phyloP scores from a whole-genome alignment of 2,329 filamentous ascomycete species.

The Calonectria naviculata region DNA sequence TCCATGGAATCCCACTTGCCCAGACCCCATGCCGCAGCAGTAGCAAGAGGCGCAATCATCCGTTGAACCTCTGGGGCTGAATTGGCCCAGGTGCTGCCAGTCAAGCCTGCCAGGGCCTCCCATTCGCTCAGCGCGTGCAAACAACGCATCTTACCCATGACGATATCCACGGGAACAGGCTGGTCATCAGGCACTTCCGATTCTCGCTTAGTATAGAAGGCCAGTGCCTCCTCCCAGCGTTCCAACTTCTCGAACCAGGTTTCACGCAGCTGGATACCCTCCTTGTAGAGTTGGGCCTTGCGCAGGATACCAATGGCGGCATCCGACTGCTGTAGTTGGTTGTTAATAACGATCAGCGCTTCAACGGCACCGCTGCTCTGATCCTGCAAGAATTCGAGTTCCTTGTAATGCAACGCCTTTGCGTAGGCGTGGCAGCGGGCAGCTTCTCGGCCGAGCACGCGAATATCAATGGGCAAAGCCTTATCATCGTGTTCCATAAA shows the following conservation, averaged over 20 bases:
- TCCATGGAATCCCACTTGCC: conserved; percentile 99
- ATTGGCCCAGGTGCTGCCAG: conserved; percentile 93
- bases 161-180: conserved; percentile 83
- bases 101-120: conserved; percentile 90
- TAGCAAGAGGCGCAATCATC: conserved; percentile 91
- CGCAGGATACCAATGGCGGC: conserved; percentile 97
- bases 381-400: conserved; percentile 97
- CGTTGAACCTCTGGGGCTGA: conserved; percentile 89
- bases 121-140: conserved; percentile 97
- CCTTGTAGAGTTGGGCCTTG: conserved; percentile 94
- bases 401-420: conserved; percentile 98
- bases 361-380: conserved; percentile 96
- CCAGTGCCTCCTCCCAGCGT: conserved; percentile 96
- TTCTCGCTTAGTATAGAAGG: conserved; percentile 91
- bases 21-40: conserved; percentile 95
- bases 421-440: conserved; percentile 98
- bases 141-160: conserved; percentile 99
- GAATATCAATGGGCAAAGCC: conserved; percentile 95
- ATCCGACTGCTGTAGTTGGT: conserved; percentile 98
- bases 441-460: conserved; percentile 92
- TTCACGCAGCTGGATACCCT: conserved; percentile 92
- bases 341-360: conserved; percentile 98
- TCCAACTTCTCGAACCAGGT: conserved; percentile 99
- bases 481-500: conserved; percentile 99
- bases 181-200: conserved; percentile 69